Percentiles rank a stretch among this genome's conserved stretches.
Conservation (phyloP, 495 filamentous ascomycete genomes). For the Aspergillus affinis region DNA sequence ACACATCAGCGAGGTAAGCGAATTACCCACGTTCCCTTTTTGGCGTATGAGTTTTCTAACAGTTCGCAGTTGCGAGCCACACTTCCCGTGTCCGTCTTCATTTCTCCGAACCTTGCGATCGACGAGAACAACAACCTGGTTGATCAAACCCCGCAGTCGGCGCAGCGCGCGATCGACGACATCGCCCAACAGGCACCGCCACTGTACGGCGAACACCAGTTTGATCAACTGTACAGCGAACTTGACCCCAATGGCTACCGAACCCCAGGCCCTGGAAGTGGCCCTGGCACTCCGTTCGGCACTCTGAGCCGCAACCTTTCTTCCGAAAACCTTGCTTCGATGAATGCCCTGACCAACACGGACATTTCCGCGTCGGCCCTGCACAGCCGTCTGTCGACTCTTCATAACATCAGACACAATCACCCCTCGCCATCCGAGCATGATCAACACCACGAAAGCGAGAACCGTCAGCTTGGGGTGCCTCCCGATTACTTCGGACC, state of each 20-base stretch:
- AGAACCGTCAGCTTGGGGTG: constrained; percentile 26
- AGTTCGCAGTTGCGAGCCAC: constrained; percentile 68
- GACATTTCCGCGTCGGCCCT: constrained; percentile 55
- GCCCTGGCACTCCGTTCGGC: constrained; percentile 72
- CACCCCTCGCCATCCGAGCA: constrained; percentile 27
- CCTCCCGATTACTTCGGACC: constrained; percentile 35
- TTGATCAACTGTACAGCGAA: constrained; percentile 87
- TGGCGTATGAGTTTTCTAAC: constrained; percentile 13
- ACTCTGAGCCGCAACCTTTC: constrained; percentile 75
- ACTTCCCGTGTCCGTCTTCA: constrained; percentile 84
- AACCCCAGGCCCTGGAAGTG: constrained; percentile 70
- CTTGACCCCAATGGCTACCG: constrained; percentile 73
- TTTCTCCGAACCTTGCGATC: constrained; percentile 85
- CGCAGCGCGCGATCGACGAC: constrained; percentile 36
- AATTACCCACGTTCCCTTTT: background rate
- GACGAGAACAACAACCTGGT: constrained; percentile 75
- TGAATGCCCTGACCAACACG: constrained; percentile 57
- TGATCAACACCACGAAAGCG: constrained; percentile 26
- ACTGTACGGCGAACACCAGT: constrained; percentile 78
- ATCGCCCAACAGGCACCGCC: constrained; percentile 69
- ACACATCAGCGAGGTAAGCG: constrained; percentile 77
- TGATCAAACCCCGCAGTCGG: constrained; percentile 45
- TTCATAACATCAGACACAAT: constrained; percentile 40
- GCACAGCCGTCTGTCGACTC: constrained; percentile 59
- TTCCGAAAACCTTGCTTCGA: constrained; percentile 69